Conservation (phyloP, 805 yeast genomes). For the Zygoascus ofunaensis region DNA sequence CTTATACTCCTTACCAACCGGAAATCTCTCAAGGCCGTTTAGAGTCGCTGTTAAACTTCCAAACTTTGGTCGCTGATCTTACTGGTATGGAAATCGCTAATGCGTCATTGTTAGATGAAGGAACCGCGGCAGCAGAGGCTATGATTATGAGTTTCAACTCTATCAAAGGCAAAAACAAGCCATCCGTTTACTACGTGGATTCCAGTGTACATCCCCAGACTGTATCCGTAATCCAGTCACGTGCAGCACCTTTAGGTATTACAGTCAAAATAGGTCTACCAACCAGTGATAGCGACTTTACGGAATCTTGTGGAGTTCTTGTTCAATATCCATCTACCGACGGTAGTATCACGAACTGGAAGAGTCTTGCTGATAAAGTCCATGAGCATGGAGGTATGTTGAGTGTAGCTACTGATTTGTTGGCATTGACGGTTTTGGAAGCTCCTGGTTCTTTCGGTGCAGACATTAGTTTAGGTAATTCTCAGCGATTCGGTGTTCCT, state of each 20-base stretch:
- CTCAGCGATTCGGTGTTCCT: constrained; percentile 97
- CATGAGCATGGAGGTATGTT: constrained; percentile 68
- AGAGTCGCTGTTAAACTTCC: constrained; percentile 82
- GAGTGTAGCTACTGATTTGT: constrained; percentile 82
- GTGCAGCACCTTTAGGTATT: constrained; percentile 69
- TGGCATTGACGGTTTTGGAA: constrained; percentile 76
- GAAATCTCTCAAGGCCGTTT: constrained; percentile 96
- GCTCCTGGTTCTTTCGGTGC: constrained; percentile 86
- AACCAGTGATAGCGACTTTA: constrained; percentile 31
- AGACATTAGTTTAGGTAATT: constrained; percentile 83
- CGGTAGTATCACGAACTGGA: constrained; percentile 54
- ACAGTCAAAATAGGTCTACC: constrained; percentile 48
- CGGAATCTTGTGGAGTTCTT: constrained; percentile 64
- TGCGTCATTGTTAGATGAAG: constrained; percentile 89
- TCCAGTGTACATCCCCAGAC: constrained; percentile 77
- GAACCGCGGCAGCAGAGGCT: constrained; percentile 96
- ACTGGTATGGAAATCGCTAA: constrained; percentile 94
- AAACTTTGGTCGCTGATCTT: constrained; percentile 81
- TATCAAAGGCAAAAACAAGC: constrained; percentile 48
- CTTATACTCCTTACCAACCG: constrained; percentile 97
- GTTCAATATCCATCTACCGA: constrained; percentile 88
- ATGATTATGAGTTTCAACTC: constrained; percentile 73
- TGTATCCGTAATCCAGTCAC: constrained; percentile 61
- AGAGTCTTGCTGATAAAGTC: constrained; percentile 49
- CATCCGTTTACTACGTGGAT: constrained; percentile 62